Conservation (phyloP, 106 monocot species). For the Apostasia shenzhenica region DNA sequence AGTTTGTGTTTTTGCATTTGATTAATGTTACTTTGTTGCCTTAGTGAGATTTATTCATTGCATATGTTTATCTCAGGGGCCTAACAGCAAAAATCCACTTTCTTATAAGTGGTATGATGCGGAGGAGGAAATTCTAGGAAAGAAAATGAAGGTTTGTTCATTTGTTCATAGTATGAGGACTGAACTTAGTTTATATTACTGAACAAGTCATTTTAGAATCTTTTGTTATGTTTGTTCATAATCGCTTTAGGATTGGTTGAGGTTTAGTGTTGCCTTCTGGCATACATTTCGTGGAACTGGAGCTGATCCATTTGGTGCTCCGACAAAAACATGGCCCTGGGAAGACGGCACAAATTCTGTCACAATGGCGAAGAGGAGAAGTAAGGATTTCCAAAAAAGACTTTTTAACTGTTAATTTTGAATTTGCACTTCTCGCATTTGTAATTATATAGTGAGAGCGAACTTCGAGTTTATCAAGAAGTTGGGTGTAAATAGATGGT, state of each 20-base stretch:
- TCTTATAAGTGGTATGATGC: slow-evolving; percentile 95
- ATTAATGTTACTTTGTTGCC: too few species aligned
- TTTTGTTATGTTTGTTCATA: not conserved
- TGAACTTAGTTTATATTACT: not conserved
- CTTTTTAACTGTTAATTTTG: not conserved
- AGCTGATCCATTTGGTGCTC: slow-evolving; percentile 87
- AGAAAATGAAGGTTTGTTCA: slow-evolving; percentile 87
- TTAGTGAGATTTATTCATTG: not conserved
- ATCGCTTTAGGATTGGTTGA: slow-evolving; percentile 75
- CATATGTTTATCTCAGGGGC: slow-evolving; percentile 42
- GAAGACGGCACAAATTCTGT: slow-evolving; percentile 95
- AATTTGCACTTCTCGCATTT: not conserved
- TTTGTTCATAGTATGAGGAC: not conserved
- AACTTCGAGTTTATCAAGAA: slow-evolving; percentile 94
- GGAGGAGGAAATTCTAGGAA: slow-evolving; percentile 90
- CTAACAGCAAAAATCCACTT: slow-evolving; percentile 86
- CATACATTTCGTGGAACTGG: slow-evolving; percentile 96
- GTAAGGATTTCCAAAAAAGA: slow-evolving; percentile 31
- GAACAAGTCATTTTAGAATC: not conserved
- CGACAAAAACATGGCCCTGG: slow-evolving; percentile 95
- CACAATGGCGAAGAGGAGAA: slow-evolving; percentile 92
- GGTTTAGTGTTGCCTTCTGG: slow-evolving; percentile 99
- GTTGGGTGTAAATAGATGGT: slow-evolving; percentile 90
- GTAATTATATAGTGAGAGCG: slow-evolving; percentile 59
- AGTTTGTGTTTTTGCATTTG: too few species aligned